phyloP scores from a whole-genome alignment of 345 rosid genomes.

The Arabidopsis arenosa region DNA sequence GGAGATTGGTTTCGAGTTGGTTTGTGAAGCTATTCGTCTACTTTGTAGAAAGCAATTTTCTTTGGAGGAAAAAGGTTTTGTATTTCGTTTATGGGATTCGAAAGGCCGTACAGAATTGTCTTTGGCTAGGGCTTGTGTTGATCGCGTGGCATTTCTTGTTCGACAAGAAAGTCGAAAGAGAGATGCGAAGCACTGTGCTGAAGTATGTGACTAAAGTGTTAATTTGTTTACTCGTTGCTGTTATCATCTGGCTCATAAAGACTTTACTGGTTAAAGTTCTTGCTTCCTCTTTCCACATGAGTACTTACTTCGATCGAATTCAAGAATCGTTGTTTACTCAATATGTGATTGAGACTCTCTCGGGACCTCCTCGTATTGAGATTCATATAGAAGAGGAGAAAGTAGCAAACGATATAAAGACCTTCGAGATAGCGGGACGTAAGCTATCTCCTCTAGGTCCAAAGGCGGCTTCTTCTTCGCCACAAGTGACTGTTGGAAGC shows the following conservation, averaged over 20 bases:
- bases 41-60: slow-evolving; percentile 74
- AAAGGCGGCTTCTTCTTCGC: slow-evolving; percentile 46
- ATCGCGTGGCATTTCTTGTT: slow-evolving; percentile 82
- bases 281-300: slow-evolving; percentile 88
- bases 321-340: slow-evolving; percentile 86
- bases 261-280: slow-evolving; percentile 87
- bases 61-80: slow-evolving; percentile 74
- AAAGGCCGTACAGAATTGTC: slow-evolving; percentile 82
- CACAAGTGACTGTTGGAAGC: slow-evolving; percentile 48
- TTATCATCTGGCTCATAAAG: slow-evolving; percentile 78
- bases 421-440: slow-evolving; percentile 55
- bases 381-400: slow-evolving; percentile 60
- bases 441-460: slow-evolving; percentile 53
- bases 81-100: slow-evolving; percentile 88
- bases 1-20: slow-evolving; percentile 88
- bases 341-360: slow-evolving; percentile 76
- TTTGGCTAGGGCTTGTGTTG: slow-evolving; percentile 85
- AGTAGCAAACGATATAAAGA: slow-evolving; percentile 47
- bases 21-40: slow-evolving; percentile 66
- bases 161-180: slow-evolving; percentile 65
- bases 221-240: slow-evolving; percentile 72
- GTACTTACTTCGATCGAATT: slow-evolving; percentile 91
- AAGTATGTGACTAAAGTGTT: slow-evolving; percentile 64
- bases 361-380: slow-evolving; percentile 76
- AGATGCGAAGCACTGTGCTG: slow-evolving; percentile 44